Base-by-base conservation (phyloP, 2,329 filamentous ascomycete genomes). In the Talaromyces atroroseus region DNA sequence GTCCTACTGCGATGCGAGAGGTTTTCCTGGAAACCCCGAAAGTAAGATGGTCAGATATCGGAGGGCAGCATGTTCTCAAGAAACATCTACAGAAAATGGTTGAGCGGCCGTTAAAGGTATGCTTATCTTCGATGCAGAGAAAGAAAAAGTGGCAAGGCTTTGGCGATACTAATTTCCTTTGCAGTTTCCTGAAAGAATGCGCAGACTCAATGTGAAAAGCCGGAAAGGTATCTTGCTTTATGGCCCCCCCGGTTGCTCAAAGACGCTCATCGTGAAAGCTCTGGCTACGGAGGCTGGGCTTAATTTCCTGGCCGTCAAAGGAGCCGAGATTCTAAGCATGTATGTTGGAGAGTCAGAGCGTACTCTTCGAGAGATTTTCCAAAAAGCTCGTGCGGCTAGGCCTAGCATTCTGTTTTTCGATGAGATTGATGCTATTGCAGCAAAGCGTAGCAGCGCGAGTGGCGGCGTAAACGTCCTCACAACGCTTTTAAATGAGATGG, bases 401-500 rank as follows among this genome's bases (percentile, higher is more conserved):
- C 92, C 92, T 0, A 91, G 89, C 68, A 92, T 96, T 72, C 91
- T 97, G 65, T 97, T 96, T 79, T 96, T 96, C 63, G 92, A 97
- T 69, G 92, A 97, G 71, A 94, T 97, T 64, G 92, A 97, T 73
- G 86, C 89, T 4, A 92, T 97, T 60, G 88, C 80, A 38, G 79
- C 80, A 34, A 78, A 78, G 72, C 66, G 86, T 75, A 80, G 72
- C 49, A 71, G 66, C 42, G 67, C 76, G 42, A 71, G 81, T 14
- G 78, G 77, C 24, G 77, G 78, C 3, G 80, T 96, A 49, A 94
- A 96, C 67, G 89, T 95, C 46, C 82, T 96, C 14, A 92, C 91
- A 0, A 95, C 92, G 1, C 76, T 97, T 26, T 81, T 97, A 5
- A 96, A 91, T 59, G 92, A 96, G 69, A 95, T 97, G 88, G 92